These are phyloP conservation scores for Talaromyces nanjingensis DNA, from an alignment of 495 filamentous ascomycete species.

Conservation along the genomic window DNA sequence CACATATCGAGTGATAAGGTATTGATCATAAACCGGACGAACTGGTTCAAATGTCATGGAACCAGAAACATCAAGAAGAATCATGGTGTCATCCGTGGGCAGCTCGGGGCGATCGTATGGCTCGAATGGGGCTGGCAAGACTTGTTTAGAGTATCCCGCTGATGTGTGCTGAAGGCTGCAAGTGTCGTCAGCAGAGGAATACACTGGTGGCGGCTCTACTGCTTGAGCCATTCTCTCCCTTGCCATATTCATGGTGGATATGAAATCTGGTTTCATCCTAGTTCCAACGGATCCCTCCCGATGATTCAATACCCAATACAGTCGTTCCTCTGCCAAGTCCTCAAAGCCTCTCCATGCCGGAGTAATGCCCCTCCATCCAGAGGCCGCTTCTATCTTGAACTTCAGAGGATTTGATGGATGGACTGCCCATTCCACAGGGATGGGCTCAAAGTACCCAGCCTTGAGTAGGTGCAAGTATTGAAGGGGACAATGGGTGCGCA, in stretches of 20 bases:
- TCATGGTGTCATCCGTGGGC: constrained; percentile 38
- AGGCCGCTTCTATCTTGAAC: constrained; percentile 35
- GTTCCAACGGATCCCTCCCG: constrained; percentile 20
- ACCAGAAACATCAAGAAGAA: constrained; percentile 38
- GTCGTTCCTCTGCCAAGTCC: constrained; percentile 39
- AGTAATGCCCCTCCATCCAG: constrained; percentile 42
- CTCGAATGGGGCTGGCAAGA: constrained; percentile 30
- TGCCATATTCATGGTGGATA: constrained; percentile 36
- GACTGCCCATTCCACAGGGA: constrained; percentile 36
- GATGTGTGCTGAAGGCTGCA: constrained; percentile 33
- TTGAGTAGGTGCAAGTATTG: constrained; percentile 42
- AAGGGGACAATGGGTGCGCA: constrained; percentile 27
- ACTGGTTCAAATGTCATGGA: constrained; percentile 39
- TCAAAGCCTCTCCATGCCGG: constrained; percentile 41
- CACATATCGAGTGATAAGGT: constrained; percentile 31
- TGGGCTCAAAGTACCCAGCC: constrained; percentile 44
- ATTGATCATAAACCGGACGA: constrained; percentile 34
- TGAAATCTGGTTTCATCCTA: constrained; percentile 36
- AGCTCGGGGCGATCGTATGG: constrained; percentile 26
- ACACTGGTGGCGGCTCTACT: constrained; percentile 30
- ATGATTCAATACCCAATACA: constrained; percentile 45
- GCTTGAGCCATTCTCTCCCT: constrained; percentile 33
- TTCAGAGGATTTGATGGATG: constrained; percentile 35
- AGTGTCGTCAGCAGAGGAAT: constrained; percentile 32
- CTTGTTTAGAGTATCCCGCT: constrained; percentile 36